Percentiles rank a stretch among this genome's conserved stretches.
phyloP scores from a whole-genome alignment of 495 filamentous ascomycete genomes.

The Aspergillus leporis region DNA sequence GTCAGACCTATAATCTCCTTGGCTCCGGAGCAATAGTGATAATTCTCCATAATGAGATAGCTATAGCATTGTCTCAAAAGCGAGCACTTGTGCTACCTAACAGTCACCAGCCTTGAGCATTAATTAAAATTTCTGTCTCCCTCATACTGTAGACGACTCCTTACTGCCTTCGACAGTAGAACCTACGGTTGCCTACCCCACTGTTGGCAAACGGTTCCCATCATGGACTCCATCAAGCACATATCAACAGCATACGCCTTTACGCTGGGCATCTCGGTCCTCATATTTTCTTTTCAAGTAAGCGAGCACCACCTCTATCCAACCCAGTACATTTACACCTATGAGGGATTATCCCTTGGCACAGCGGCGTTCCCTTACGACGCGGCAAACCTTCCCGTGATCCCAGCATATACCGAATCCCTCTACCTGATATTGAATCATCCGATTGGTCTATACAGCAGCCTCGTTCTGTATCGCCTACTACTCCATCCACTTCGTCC shows the following conservation, averaged over 20 bases:
- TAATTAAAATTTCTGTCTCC: too few relatives aligned
- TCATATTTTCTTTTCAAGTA: conserved; percentile 30
- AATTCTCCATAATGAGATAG: too few relatives aligned
- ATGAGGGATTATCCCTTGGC: conserved; percentile 11
- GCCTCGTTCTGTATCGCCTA: conserved; percentile 33
- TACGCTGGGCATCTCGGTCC: conserved; percentile 1
- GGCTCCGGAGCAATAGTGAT: too few relatives aligned
- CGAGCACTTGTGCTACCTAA: too few relatives aligned
- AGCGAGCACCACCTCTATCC: conserved; percentile 40
- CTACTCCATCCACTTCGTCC: conserved; percentile 33
- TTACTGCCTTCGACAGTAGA: neutral
- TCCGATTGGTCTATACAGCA: conserved; percentile 32
- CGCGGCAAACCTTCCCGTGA: neutral
- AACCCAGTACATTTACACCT: conserved; percentile 23
- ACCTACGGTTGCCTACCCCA: neutral
- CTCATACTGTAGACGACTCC: too few relatives aligned
- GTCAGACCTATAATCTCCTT: too few relatives aligned
- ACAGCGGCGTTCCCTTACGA: neutral
- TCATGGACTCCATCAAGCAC: neutral
- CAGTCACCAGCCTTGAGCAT: too few relatives aligned
- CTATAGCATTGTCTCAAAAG: too few relatives aligned
- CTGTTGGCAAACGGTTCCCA: too few relatives aligned
- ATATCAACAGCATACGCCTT: neutral
- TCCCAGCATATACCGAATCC: conserved; percentile 5
- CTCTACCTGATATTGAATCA: conserved; percentile 17